Conservation (phyloP, 257 asterid species). For the Solanum paucissectum region DNA sequence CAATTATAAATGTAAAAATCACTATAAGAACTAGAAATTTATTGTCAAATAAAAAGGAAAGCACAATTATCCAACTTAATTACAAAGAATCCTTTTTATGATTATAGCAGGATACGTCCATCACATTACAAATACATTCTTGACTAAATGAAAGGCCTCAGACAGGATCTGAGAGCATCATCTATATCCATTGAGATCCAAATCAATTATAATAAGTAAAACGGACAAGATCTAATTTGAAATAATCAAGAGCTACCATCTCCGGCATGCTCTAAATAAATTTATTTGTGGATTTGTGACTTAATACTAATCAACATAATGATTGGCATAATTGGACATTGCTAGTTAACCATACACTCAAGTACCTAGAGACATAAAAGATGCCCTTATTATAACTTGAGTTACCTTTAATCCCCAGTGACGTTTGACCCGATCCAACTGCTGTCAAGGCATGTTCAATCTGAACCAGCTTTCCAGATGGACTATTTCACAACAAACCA, state of each 20-base stretch:
- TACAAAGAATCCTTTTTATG: not conserved
- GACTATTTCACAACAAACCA: conserved; percentile 33
- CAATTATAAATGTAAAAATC: not conserved
- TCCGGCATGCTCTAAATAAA: not conserved
- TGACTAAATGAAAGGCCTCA: not conserved
- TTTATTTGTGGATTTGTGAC: not conserved
- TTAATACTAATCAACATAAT: not conserved
- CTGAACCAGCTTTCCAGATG: conserved; percentile 98
- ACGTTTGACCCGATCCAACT: conserved; percentile 98
- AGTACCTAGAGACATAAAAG: not conserved
- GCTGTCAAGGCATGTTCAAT: conserved; percentile 98
- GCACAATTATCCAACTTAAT: not conserved
- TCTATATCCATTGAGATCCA: not conserved
- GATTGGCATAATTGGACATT: not conserved
- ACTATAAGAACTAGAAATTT: not conserved
- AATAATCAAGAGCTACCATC: not conserved
- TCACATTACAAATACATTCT: not conserved
- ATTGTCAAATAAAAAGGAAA: not conserved
- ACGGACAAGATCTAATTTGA: not conserved
- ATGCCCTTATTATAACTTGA: not conserved
- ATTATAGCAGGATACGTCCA: not conserved
- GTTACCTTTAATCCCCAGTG: conserved; percentile 93
- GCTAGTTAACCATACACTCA: not conserved
- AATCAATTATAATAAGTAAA: not conserved
- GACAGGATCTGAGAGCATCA: not conserved